Conservation (phyloP, 345 rosid genomes). For the Gossypium raimondii region DNA sequence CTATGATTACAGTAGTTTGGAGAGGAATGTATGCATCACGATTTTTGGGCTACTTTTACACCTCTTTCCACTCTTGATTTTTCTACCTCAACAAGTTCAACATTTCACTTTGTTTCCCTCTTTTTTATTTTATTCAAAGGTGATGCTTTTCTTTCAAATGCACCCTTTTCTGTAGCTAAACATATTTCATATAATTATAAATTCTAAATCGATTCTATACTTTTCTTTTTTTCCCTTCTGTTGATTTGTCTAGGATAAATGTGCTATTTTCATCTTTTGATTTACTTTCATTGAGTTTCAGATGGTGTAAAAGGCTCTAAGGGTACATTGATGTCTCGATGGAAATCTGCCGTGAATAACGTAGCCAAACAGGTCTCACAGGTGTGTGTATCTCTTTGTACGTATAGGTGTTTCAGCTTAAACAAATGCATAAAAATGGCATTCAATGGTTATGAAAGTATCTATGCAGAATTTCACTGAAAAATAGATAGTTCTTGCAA, state of each 20-base stretch:
- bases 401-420: not conserved
- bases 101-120: not conserved
- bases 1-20: not conserved
- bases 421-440: not conserved
- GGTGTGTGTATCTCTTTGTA: conserved; percentile 39
- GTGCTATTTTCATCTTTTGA: not conserved
- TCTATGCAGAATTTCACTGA: too few relatives aligned
- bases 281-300: conserved; percentile 18
- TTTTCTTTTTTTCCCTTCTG: not conserved
- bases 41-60: not conserved
- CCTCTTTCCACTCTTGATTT: not conserved
- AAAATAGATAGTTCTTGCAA: too few relatives aligned
- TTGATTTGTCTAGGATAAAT: not conserved
- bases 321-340: conserved; percentile 31
- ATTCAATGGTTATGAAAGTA: not conserved
- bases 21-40: not conserved
- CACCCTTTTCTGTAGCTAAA: not conserved
- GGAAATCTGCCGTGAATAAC: conserved; percentile 53
- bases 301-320: conserved; percentile 29
- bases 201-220: not conserved
- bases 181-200: not conserved
- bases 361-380: conserved; percentile 68
- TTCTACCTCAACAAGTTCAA: not conserved
- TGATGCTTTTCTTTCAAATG: not conserved
- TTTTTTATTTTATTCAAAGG: not conserved